phyloP scores from a whole-genome alignment of 208 protist species.

The Crithidia acanthocephali region DNA sequence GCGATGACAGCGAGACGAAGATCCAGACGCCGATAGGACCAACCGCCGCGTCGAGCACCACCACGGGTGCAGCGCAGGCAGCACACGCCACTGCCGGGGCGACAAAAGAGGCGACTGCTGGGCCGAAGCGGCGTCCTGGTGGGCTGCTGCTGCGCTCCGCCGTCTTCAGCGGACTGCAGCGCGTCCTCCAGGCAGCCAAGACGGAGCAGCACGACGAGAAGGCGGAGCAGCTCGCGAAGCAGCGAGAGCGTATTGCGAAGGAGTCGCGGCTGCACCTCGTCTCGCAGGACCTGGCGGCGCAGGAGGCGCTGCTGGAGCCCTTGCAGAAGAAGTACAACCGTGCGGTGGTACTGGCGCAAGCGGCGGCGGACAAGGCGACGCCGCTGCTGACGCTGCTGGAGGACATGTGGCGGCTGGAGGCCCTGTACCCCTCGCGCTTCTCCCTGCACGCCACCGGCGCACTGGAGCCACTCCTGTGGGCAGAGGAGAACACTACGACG shows the following conservation, averaged over 20 bases:
- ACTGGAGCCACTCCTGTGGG: slow-evolving; percentile 17
- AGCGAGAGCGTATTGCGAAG: slow-evolving; percentile 70
- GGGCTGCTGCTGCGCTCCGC: slow-evolving; percentile 46
- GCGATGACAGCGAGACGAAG: slow-evolving; percentile 11
- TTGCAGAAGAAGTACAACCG: slow-evolving; percentile 56
- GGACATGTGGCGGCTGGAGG: slow-evolving; percentile 70
- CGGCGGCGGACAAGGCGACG: slow-evolving; percentile 23
- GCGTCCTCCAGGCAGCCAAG: slow-evolving; percentile 55
- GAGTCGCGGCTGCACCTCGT: slow-evolving; percentile 64
- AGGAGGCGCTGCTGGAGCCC: slow-evolving; percentile 51
- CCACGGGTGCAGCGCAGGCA: neutral
- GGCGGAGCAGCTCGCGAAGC: slow-evolving; percentile 40
- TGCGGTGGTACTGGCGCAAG: slow-evolving; percentile 34
- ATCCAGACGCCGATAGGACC: neutral
- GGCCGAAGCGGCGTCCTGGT: slow-evolving; percentile 25
- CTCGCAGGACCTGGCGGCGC: slow-evolving; percentile 55
- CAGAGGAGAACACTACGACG: neutral
- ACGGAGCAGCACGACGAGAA: slow-evolving; percentile 56
- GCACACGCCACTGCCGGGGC: neutral
- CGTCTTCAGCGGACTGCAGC: slow-evolving; percentile 76
- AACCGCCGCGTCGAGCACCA: neutral
- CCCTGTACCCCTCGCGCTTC: slow-evolving; percentile 68
- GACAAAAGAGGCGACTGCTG: slow-evolving; percentile 14
- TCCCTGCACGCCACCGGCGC: slow-evolving; percentile 48
- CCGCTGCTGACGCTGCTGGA: slow-evolving; percentile 49